phyloP scores from a whole-genome alignment of 2,329 filamentous ascomycete species.

The Fusarium sp. region DNA sequence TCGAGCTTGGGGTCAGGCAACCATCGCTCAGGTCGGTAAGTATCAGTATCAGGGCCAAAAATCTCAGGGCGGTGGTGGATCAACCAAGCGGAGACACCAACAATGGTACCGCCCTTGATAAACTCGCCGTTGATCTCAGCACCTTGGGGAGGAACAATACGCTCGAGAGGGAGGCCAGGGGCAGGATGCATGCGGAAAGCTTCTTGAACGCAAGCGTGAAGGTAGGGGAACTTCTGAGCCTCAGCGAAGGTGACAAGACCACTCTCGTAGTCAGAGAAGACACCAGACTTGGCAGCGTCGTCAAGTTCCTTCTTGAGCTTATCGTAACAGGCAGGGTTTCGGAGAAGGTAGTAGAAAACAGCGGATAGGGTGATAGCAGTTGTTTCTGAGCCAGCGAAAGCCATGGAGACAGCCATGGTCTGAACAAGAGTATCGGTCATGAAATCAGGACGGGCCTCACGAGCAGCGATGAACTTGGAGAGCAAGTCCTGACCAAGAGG shows the following conservation, averaged over 20 bases:
- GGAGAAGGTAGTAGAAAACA: conserved; percentile 80
- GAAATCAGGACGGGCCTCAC: conserved; percentile 74
- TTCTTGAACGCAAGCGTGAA: conserved; percentile 83
- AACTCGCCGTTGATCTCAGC: conserved; percentile 71
- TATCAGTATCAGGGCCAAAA: conserved; percentile 75
- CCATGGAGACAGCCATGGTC: conserved; percentile 78
- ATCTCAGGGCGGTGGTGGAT: conserved; percentile 75
- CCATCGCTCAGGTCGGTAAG: conserved; percentile 77
- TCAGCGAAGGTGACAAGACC: conserved; percentile 77
- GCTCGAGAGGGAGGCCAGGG: conserved; percentile 77
- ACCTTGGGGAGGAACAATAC: conserved; percentile 75
- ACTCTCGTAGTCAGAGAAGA: conserved; percentile 63
- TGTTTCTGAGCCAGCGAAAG: conserved; percentile 81
- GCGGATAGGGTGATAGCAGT: conserved; percentile 79
- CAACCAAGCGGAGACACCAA: conserved; percentile 81
- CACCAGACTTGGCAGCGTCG: conserved; percentile 63
- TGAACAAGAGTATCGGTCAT: conserved; percentile 78
- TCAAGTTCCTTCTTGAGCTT: conserved; percentile 74
- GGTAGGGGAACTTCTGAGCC: conserved; percentile 76
- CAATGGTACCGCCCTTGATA: conserved; percentile 77
- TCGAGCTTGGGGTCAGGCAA: conserved; percentile 57
- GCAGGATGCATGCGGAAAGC: conserved; percentile 82
- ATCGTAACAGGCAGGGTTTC: conserved; percentile 67
- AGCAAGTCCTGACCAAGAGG: conserved; percentile 69
- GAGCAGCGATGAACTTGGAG: conserved; percentile 78